A percentile compares a stretch with the other conserved stretches of the same genome.
Evolutionary conservation across 805 yeast genomes (phyloP).

Genomic region (Osmozyma mogii): DNA sequence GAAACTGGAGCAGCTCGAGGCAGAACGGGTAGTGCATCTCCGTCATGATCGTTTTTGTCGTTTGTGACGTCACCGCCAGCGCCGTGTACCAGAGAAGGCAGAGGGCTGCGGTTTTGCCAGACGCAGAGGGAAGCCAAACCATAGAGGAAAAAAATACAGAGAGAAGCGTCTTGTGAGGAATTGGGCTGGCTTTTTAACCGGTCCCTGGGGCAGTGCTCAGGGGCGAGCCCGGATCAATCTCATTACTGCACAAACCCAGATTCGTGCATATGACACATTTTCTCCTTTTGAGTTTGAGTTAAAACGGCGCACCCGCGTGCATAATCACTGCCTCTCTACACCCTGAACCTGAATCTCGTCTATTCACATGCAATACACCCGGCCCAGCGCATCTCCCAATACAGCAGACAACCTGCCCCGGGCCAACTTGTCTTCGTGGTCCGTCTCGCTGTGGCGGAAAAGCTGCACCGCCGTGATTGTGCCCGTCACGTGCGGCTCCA

Average conservation of each 20-base stretch:
- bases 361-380: no score
- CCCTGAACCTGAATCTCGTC: no score
- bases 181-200: no score
- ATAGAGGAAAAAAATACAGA: no score
- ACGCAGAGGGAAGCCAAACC: conserved; percentile 30
- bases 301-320: no score
- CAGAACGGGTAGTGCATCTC: conserved; percentile 55
- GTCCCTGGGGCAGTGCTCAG: no score
- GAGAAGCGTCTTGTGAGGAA: no score
- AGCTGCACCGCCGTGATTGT: conserved; percentile 23
- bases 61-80: conserved; percentile 58
- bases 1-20: conserved; percentile 57
- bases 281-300: no score
- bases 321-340: no score
- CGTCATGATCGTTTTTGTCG: conserved; percentile 48
- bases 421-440: conserved; percentile 26
- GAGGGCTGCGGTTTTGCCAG: conserved; percentile 29
- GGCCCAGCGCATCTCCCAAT: conserved; percentile 49
- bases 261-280: no score
- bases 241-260: no score
- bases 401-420: conserved; percentile 35
- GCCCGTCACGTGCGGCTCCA: conserved; percentile 3
- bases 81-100: conserved; percentile 56
- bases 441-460: conserved; percentile 21
- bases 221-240: no score